These are phyloP conservation scores for Raddia distichophylla DNA, from an alignment of 176 grass and related monocot genomes.

Conservation along the genomic window DNA sequence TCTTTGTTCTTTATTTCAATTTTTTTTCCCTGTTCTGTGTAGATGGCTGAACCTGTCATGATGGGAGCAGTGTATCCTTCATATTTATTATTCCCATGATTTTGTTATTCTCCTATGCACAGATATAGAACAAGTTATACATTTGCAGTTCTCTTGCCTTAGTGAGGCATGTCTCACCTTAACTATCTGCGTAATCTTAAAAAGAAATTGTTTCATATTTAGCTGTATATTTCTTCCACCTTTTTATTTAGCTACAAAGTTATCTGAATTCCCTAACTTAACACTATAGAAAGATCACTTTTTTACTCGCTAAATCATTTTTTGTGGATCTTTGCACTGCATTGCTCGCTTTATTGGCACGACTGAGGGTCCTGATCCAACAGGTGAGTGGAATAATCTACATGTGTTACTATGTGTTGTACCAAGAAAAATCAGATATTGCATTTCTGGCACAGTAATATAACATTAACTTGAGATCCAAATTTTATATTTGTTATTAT, in stretches of 20 bases:
- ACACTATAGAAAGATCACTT: constrained; percentile 71
- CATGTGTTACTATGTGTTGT: constrained; percentile 24
- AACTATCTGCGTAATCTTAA: neutral
- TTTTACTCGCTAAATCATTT: constrained; percentile 92
- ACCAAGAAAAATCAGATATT: constrained; percentile 7
- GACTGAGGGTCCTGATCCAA: constrained; percentile 74
- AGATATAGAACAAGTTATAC: neutral
- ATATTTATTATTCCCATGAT: neutral
- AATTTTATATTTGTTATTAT: neutral
- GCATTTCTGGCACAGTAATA: neutral
- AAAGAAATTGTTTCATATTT: neutral
- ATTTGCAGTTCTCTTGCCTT: neutral
- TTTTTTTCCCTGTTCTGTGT: constrained; percentile 36
- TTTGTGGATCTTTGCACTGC: constrained; percentile 72
- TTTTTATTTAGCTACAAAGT: constrained; percentile 10
- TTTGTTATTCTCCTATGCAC: neutral
- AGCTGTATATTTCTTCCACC: constrained; percentile 8
- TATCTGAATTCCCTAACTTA: constrained; percentile 55
- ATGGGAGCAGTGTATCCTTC: constrained; percentile 91
- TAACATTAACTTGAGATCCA: neutral
- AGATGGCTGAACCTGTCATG: constrained; percentile 89
- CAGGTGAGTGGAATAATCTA: constrained; percentile 59
- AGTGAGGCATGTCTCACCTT: constrained; percentile 16
- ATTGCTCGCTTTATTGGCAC: constrained; percentile 74
- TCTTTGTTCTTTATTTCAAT: constrained; percentile 22